A percentile compares a stretch with the other conserved stretches of the same genome.
Evolutionary conservation across 2,329 filamentous ascomycete species (phyloP).

Genomic region (Talaromyces sp.): DNA sequence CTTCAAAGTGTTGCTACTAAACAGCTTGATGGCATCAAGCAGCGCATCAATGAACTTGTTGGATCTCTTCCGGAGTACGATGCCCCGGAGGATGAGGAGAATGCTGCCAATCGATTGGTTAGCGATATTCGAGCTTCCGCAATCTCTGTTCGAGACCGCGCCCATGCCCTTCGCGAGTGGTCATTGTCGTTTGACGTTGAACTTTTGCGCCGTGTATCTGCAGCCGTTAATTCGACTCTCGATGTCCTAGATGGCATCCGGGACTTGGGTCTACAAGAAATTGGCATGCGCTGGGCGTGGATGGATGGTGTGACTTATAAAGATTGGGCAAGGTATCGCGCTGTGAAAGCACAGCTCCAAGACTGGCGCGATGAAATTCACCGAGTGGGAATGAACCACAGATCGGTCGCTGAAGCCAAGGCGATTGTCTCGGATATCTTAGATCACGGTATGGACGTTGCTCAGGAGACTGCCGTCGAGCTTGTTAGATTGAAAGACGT

Average conservation of each 20-base stretch:
- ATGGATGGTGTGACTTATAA: constrained; percentile 95
- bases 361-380: constrained; percentile 85
- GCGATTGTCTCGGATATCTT: constrained; percentile 70
- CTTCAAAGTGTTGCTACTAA: constrained; percentile 69
- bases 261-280: constrained; percentile 82
- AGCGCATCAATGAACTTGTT: constrained; percentile 62
- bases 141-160: constrained; percentile 72
- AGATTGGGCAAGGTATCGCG: constrained; percentile 94
- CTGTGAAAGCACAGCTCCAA: constrained; percentile 77
- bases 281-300: constrained; percentile 93
- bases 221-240: constrained; percentile 77
- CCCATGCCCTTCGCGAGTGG: constrained; percentile 77
- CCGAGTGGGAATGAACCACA: constrained; percentile 72
- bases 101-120: constrained; percentile 56
- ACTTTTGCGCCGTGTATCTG: constrained; percentile 68
- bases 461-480: constrained; percentile 77
- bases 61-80: constrained; percentile 61
- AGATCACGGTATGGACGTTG: constrained; percentile 76
- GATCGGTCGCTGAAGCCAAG: constrained; percentile 69
- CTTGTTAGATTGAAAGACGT: constrained; percentile 80
- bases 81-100: constrained; percentile 54
- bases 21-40: constrained; percentile 68
- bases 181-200: constrained; percentile 71
- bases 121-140: constrained; percentile 68
- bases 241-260: constrained; percentile 80